Percentiles rank a stretch among this genome's conserved stretches.
Evolutionary conservation across 495 filamentous ascomycete genomes (phyloP).

Genomic region (Letharia columbiana): DNA sequence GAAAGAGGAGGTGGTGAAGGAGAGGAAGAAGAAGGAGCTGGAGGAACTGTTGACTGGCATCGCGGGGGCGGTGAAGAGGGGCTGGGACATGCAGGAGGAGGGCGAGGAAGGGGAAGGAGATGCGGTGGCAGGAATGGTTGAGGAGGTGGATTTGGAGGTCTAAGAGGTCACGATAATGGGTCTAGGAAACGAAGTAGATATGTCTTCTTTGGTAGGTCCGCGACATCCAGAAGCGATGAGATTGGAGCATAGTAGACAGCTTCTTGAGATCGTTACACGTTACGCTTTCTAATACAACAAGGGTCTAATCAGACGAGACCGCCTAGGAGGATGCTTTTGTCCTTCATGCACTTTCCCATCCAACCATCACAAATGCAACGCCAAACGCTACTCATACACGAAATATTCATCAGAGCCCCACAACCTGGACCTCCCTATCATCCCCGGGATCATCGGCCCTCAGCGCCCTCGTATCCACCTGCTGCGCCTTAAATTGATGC

Average conservation of each 20-base stretch:
- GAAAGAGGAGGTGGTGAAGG: conserved; percentile 16
- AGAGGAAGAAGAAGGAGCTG: conserved; percentile 19
- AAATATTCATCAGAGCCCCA: not conserved
- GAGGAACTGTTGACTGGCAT: conserved; percentile 15
- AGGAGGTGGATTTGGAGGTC: not conserved
- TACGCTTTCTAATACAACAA: not conserved
- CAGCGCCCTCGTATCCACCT: conserved; percentile 35
- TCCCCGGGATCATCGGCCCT: conserved; percentile 31
- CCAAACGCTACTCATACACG: not conserved
- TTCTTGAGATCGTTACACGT: not conserved
- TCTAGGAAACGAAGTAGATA: not conserved
- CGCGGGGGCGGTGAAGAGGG: conserved; percentile 17
- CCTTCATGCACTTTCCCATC: not conserved
- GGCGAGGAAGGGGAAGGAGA: conserved; percentile 6
- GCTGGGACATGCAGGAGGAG: conserved; percentile 18
- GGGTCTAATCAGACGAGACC: not conserved
- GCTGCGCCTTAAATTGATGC: conserved; percentile 58
- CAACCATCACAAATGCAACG: not conserved
- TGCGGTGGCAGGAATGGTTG: not conserved
- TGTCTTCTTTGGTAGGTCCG: not conserved
- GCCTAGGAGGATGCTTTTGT: not conserved
- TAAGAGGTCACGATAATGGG: not conserved
- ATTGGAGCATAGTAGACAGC: not conserved
- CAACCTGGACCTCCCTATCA: conserved; percentile 18
- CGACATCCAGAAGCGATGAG: not conserved